Evolutionary conservation across 306 rosid species (phyloP), one percentile per base, ranked within the genome.

Genomic region (Vicia faba): DNA sequence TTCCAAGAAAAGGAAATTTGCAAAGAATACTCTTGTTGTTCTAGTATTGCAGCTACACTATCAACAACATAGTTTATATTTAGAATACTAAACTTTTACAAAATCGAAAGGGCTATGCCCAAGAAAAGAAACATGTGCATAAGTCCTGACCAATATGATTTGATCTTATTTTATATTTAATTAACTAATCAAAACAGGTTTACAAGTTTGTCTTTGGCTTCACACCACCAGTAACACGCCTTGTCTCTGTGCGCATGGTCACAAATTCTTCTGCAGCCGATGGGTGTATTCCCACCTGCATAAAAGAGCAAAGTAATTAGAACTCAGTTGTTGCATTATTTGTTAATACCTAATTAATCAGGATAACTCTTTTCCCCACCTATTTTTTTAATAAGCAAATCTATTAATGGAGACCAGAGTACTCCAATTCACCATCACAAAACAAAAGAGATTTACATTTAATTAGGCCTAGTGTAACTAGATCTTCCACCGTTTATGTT

Each of bases 241-340:
- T 88, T 0, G 91, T 65, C 61, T 71, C 85, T 1, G 95, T 62
- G 35, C 99, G 79, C 99, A 93, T 93, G 57, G 99, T 93, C 59
- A 93, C 99, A 59, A 93, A 93, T 75, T 93, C 99, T 82, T 93
- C 99, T 0, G 99, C 96, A 2, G 99, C 58, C 64, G 92, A 80
- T 64, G 99, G 99, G 74, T 93, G 98, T 77, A 93, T 65, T 63
- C 98, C 98, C 31, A 89, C 99, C 99, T 93, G 81, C 60, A 75
- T 41, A 40, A 50, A 25, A 40, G 15, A 40, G 8, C 36, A 33
- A 38, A 53, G 39, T 45, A 36, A 64, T 38, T 48, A 48, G 55
- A 20, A 48, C 54, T 48, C 25, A 16, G 14, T 45, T 46, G 53
- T 46, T 16, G 25, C 23, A 15, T 2, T 3, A 15, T 46, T 46